Evolutionary conservation across 169 alveolate species (phyloP).

Genomic region (Eimeria acervulina): DNA sequence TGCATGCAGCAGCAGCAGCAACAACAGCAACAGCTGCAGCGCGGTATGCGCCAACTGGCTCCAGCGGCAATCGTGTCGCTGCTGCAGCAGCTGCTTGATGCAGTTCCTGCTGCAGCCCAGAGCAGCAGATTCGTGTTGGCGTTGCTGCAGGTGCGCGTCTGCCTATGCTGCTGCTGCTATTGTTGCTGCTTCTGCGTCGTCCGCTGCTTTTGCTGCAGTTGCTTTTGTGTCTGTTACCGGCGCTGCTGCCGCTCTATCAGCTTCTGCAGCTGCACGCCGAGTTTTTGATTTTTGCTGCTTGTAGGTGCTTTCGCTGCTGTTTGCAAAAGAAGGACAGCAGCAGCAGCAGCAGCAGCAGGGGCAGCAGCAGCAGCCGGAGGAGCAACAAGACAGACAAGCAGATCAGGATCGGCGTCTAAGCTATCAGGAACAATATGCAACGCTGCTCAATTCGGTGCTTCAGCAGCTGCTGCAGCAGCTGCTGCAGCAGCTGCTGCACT

Average conservation of each 20-base stretch:
- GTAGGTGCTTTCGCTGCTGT: constrained; percentile 20
- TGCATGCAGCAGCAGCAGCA: constrained; percentile 25
- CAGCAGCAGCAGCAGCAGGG: neutral
- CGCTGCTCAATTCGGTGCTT: neutral
- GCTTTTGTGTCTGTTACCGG: neutral
- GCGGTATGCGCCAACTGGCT: neutral
- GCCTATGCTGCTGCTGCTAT: neutral
- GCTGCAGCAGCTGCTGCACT: constrained; percentile 69
- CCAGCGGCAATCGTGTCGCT: constrained; percentile 24
- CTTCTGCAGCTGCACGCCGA: neutral
- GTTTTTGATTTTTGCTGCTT: neutral
- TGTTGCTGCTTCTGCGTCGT: neutral
- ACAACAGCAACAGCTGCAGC: constrained; percentile 54
- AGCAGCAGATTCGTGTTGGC: constrained; percentile 51
- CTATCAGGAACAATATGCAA: neutral
- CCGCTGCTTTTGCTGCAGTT: constrained; percentile 2
- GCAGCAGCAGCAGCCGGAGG: neutral
- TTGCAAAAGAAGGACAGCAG: neutral
- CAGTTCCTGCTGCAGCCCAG: constrained; percentile 58
- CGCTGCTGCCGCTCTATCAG: neutral
- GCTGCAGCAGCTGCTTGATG: constrained; percentile 64
- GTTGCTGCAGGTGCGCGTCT: constrained; percentile 3
- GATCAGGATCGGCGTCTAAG: neutral
- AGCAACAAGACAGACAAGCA: neutral
- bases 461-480: constrained; percentile 68